These are phyloP conservation scores for Ceriops tagal DNA, from an alignment of 345 rosid species.

Conservation along the genomic window DNA sequence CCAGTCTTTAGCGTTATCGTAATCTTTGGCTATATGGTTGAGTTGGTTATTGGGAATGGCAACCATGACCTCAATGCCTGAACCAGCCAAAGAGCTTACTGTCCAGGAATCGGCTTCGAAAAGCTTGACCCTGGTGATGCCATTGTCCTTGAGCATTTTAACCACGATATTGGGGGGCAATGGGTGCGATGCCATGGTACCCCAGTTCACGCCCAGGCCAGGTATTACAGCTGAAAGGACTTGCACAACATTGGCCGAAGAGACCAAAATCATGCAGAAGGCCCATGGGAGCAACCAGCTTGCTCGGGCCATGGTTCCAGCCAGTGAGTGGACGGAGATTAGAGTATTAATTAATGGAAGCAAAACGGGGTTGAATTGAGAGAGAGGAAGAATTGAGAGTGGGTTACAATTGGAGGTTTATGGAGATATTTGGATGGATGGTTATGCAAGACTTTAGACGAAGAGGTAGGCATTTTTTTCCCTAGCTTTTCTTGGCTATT, in stretches of 20 bases:
- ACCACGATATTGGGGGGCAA: slow-evolving; percentile 53
- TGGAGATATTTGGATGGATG: too few species aligned
- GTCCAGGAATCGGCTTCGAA: slow-evolving; percentile 67
- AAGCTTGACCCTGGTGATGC: slow-evolving; percentile 61
- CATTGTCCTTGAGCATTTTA: slow-evolving; percentile 67
- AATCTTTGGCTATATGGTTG: slow-evolving; percentile 24
- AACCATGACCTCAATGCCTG: slow-evolving; percentile 69
- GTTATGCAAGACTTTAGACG: too few species aligned
- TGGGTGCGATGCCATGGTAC: slow-evolving; percentile 58
- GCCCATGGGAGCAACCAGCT: slow-evolving; percentile 8
- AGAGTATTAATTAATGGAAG: too few species aligned
- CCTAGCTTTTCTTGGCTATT: too few species aligned
- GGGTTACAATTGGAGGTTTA: too few species aligned
- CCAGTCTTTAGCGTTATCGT: slow-evolving; percentile 58
- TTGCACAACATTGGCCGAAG: slow-evolving; percentile 17
- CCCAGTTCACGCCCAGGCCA: slow-evolving; percentile 82
- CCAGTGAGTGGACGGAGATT: background rate
- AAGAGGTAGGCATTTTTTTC: too few species aligned
- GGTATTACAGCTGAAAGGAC: slow-evolving; percentile 11
- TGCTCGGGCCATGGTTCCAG: slow-evolving; percentile 15
- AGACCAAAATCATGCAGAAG: slow-evolving; percentile 17
- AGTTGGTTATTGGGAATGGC: slow-evolving; percentile 76
- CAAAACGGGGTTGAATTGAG: too few species aligned
- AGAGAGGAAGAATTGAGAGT: too few species aligned
- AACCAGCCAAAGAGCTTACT: slow-evolving; percentile 44